Evolutionary conservation across 495 filamentous ascomycete genomes (phyloP), one percentile per base, ranked within the genome.

Genomic region (Trichoderma virens): DNA sequence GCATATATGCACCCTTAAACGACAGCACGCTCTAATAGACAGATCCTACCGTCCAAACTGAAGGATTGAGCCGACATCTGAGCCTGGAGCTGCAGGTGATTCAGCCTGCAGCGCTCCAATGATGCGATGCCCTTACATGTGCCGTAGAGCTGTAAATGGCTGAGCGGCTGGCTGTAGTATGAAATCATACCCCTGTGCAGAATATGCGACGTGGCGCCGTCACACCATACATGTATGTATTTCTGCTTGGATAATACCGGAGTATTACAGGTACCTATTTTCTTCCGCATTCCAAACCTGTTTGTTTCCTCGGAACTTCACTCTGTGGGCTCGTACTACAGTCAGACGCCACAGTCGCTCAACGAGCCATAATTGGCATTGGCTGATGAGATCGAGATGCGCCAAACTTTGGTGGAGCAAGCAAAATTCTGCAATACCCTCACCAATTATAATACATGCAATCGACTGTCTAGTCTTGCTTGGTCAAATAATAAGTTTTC

Each of bases 71-170:
- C n/a, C n/a, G n/a, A n/a, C n/a, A n/a, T n/a, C n/a, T n/a, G n/a
- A n/a, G n/a, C n/a, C n/a, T n/a, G n/a, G n/a, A n/a, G n/a, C 51
- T 56, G 51, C 51, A 56, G 20, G 51, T 56, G 51, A 56, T 56
- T 56, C 27, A n/a, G 3, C 51, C 25, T 30, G 51, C 51, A 56
- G 51, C 23, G 18, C 11, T 28, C 51, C 51, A 56, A 56, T 28
- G 18, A 16, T 30, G 27, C n/a, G n/a, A n/a, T n/a, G n/a, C n/a
- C n/a, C n/a, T n/a, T n/a, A n/a, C n/a, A n/a, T n/a, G n/a, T n/a
- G n/a, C n/a, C n/a, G n/a, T n/a, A n/a, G n/a, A n/a, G n/a, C n/a
- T n/a, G n/a, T n/a, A n/a, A n/a, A n/a, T n/a, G n/a, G n/a, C n/a
- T n/a, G n/a, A n/a, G n/a, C n/a, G n/a, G n/a, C n/a, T n/a, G n/a